Evolutionary conservation across 2,329 filamentous ascomycete genomes (phyloP), one percentile per base, ranked within the genome.

Genomic region (Dothistroma pini): DNA sequence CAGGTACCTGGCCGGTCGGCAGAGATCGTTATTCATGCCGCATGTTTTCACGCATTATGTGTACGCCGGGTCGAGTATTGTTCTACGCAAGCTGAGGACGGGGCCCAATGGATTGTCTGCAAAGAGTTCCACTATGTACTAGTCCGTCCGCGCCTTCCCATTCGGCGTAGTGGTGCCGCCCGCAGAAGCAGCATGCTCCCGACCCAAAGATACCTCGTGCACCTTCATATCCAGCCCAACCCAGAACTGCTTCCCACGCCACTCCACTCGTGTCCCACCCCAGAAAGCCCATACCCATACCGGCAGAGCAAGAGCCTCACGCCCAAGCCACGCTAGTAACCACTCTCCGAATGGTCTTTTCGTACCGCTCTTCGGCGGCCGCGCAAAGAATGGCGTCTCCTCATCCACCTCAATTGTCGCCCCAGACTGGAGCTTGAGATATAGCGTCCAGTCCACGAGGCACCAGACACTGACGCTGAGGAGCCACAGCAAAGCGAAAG

Each of bases 241-340:
- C 69, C 84, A 85, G 73, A 97, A 97, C 31, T 80, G 83, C 70
- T 87, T 88, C 0, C 93, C 93, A 58, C 95, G 81, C 96, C 95
- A 99, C 56, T 85, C 85, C 0, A 99, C 91, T 0, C 87, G 93
- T 1, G 89, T 86, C 0, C 95, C 95, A n/a, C 93, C 88, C 68
- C 91, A 85, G 21, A 97, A 90, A 0, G 95, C 95, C 85, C 89
- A 92, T 0, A 86, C 79, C 95, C 95, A 99, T 61, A 99, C 89
- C 0, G 93, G 93, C 51, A 96, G 79, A 0, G 95, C 93, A 9
- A 97, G 80, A 0, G 85, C 66, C 76, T 99, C 95, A 34, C 95
- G 82, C 0, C 89, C 91, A 0, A 96, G 68, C 95, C 96, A 99
- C 0, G 93, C 89, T 6, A 83, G 73, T 4, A 95, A 71, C 90